Base-by-base conservation (phyloP, 2,329 filamentous ascomycete species). In the Lizonia empirigonia region DNA sequence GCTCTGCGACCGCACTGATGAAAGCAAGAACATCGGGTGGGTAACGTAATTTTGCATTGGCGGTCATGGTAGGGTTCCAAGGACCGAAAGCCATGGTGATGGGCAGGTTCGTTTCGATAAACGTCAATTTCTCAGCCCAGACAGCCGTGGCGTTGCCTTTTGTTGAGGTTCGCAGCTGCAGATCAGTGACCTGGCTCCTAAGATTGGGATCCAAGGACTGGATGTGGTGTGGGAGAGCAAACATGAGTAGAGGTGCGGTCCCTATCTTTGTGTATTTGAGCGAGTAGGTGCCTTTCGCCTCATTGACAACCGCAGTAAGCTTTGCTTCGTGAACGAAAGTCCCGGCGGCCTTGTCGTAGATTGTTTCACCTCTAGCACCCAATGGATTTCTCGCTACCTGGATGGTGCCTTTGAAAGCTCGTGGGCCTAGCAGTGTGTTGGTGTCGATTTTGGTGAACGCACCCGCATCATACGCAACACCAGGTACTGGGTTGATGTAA, bases 161-260 rank as follows among this genome's bases (percentile, higher is more conserved):
- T 16, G 91, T 96, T 0, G 91, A 88, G 0, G 91, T 93, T 49
- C 87, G 83, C 44, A 97, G 76, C 56, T 82, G 78, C 1, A 94
- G 70, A 4, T 76, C 70, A 2, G 77, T 82, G n/a, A 69, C 24
- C 30, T 77, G 65, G 7, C 78, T 77, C 19, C 78, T 76, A 7
- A 84, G 84, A 1, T 73, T 73, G 1, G 72, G 61, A 58, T 90
- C 84, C 54, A 97, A 92, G 0, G 89, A 91, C 24, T 85, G 77
- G 3, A 90, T 70, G 60, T 97, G 94, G 71, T 97, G 94, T 18
- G 92, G 91, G 38, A 99, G 77, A 13, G 89, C 90, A 70, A 89
- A 97, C 86, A 96, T 94, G 57, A 94, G 78, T 18, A 96, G 77
- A 3, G 79, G 82, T 13, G 82, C 77, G 27, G 85, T 78, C 5